Evolutionary conservation across 2,329 filamentous ascomycete species (phyloP), one percentile per base, ranked within the genome.

Genomic region (Clarireedia hainanense): DNA sequence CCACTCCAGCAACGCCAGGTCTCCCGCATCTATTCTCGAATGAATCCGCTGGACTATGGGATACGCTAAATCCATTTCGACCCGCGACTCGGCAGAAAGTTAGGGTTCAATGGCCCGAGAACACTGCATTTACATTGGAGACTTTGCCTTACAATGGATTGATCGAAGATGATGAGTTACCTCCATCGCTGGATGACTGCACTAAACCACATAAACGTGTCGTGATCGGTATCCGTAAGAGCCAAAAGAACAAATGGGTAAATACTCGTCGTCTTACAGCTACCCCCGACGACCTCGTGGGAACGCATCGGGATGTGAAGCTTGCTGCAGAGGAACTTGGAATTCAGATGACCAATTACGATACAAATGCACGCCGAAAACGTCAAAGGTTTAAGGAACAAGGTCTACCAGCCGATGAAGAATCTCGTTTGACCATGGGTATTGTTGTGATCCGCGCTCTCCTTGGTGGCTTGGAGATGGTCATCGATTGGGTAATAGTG

Each of bases 401-500:
- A 65, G 58, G 61, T 20, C 66, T 72, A 47, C 68, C 72, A 1
- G 63, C 72, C 3, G 71, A 75, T 49, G 72, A 74, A 63, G 74
- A 76, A 56, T 72, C 71, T 37, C 73, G 77, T 46, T 70, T 83
- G 27, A 71, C 85, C 51, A 76, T 80, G 17, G 78, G 80, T 3
- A 80, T 85, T 56, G 71, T 85, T 50, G 76, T 79, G 14, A 72
- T 85, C 39, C 76, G 78, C 17, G 78, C 78, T 6, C 69, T 86
- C 7, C 70, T 84, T 6, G 84, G 84, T 9, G 84, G 84, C 6
- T 73, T 82, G 10, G 79, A 82, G 59, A 76, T 79, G 61, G 71
- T 74, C 1, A 73, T 84, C 23, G 83, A 86, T 62, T 85, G 82
- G 77, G 81, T 81, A 9, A 63, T 85, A 42, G 70, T 85, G 57